Conservation (phyloP, 257 asterid genomes). For the Scutellaria barbata region DNA sequence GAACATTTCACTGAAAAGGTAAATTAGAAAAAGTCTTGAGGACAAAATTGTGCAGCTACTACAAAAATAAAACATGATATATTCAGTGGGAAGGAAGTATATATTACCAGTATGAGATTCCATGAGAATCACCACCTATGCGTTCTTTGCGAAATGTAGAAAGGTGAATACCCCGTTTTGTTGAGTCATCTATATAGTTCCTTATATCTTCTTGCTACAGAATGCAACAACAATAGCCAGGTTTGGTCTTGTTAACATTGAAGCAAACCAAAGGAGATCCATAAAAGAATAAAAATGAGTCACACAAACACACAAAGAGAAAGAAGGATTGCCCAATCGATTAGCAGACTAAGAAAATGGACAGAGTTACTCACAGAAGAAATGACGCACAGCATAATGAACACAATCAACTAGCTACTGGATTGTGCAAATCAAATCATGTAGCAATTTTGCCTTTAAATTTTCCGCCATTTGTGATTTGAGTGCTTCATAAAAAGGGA, state of each 20-base stretch:
- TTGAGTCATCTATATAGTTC: conserved; percentile 73
- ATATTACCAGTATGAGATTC: conserved; percentile 92
- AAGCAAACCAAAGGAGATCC: not conserved
- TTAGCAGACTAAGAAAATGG: too few relatives aligned
- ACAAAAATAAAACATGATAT: not conserved
- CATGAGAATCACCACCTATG: conserved; percentile 93
- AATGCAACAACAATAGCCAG: conserved; percentile 35
- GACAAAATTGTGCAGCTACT: too few relatives aligned
- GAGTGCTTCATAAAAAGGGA: too few relatives aligned
- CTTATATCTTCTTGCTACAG: conserved; percentile 98
- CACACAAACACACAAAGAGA: too few relatives aligned
- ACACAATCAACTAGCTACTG: too few relatives aligned
- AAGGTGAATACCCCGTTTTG: conserved; percentile 76
- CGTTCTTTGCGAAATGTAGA: conserved; percentile 89
- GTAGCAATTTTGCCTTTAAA: too few relatives aligned
- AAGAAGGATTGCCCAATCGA: too few relatives aligned
- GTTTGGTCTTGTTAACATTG: conserved; percentile 22
- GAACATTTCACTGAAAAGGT: not conserved
- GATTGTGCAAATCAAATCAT: too few relatives aligned
- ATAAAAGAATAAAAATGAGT: too few relatives aligned
- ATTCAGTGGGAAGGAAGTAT: conserved; percentile 12
- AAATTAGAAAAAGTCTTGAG: too few relatives aligned
- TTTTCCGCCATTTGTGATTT: not conserved
- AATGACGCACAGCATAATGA: too few relatives aligned
- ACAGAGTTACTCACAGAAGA: too few relatives aligned